Base-by-base conservation (phyloP, 345 rosid species). In the Ceriops tagal region DNA sequence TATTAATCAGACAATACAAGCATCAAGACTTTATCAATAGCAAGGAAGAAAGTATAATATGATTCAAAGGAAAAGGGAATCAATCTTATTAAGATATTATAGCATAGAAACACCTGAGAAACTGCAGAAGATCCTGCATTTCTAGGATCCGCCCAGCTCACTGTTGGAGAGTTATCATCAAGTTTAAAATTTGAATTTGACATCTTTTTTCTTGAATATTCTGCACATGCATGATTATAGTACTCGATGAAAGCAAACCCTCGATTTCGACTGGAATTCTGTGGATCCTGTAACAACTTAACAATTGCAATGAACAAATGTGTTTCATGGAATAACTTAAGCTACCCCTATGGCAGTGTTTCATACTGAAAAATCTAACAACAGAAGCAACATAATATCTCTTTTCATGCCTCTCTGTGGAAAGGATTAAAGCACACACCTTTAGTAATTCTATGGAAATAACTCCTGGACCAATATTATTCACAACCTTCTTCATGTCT, bases 141-240 rank as follows among this genome's bases (percentile, higher is more conserved):
- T 72, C 63, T 77, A 9, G 80, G 80, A 34, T 77, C 80, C 7
- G 80, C 80, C 80, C 80, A 77, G 73, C 80, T 77, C 62, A 77
- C 80, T 19, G 80, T 77, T 58, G 80, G 80, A 63, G 80, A 71
- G 68, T 77, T 77, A 62, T 72, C 76, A 56, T 77, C 80, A 26
- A 77, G 80, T 56, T 72, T 77, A 59, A 77, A 77, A 49, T 72
- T 43, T 10, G 76, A 66, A 8, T 28, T 52, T 57, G 66, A 72
- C 76, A 77, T 77, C 69, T 71, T 62, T 58, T 77, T 71, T 47
- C 70, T 67, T 1, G 76, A 77, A 59, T 67, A 77, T 7, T 77
- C 80, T 71, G 80, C 80, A 68, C 80, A 77, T 39, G 80, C 67
- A 53, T 77, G 80, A 72, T 77, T 77, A 63, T 77, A 77, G 64